phyloP scores from a whole-genome alignment of 257 asterid species.

The Plantago ovata region DNA sequence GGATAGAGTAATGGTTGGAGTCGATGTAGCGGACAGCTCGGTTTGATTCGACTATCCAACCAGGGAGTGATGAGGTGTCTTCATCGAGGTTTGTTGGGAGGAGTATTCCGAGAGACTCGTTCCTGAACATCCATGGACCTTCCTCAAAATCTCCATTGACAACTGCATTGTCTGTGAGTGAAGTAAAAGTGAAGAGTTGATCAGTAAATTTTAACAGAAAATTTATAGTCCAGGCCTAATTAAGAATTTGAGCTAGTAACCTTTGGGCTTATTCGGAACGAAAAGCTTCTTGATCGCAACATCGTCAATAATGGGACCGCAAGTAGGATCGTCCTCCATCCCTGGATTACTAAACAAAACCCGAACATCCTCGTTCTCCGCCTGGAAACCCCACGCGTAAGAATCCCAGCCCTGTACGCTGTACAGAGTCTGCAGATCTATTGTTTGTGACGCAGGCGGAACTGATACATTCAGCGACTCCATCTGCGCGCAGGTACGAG shows the following conservation, averaged over 20 bases:
- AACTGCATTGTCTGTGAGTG: slow-evolving; percentile 61
- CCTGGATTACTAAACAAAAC: slow-evolving; percentile 80
- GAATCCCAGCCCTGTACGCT: slow-evolving; percentile 94
- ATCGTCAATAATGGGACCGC: slow-evolving; percentile 94
- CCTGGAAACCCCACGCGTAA: slow-evolving; percentile 86
- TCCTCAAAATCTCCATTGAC: slow-evolving; percentile 90
- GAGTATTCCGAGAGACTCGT: slow-evolving; percentile 78
- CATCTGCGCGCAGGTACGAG: slow-evolving; percentile 96
- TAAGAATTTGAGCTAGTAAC: slow-evolving; percentile 21
- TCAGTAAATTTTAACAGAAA: slow-evolving; percentile 4
- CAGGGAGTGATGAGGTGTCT: slow-evolving; percentile 79
- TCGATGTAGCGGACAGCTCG: slow-evolving; percentile 88
- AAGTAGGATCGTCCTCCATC: slow-evolving; percentile 97
- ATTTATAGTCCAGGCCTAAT: neutral
- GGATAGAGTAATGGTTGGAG: slow-evolving; percentile 64
- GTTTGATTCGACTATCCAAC: slow-evolving; percentile 96
- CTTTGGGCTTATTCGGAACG: slow-evolving; percentile 66
- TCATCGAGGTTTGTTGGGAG: slow-evolving; percentile 94
- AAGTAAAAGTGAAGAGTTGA: too few relatives aligned
- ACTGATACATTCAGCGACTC: slow-evolving; percentile 94
- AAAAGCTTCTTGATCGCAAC: slow-evolving; percentile 85
- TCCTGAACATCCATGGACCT: slow-evolving; percentile 94
- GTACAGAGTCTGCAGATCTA: slow-evolving; percentile 89
- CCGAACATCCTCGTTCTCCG: slow-evolving; percentile 43
- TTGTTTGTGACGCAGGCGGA: slow-evolving; percentile 76